Evolutionary conservation across 2,329 filamentous ascomycete species (phyloP).

Genomic region (Didymella exigua): DNA sequence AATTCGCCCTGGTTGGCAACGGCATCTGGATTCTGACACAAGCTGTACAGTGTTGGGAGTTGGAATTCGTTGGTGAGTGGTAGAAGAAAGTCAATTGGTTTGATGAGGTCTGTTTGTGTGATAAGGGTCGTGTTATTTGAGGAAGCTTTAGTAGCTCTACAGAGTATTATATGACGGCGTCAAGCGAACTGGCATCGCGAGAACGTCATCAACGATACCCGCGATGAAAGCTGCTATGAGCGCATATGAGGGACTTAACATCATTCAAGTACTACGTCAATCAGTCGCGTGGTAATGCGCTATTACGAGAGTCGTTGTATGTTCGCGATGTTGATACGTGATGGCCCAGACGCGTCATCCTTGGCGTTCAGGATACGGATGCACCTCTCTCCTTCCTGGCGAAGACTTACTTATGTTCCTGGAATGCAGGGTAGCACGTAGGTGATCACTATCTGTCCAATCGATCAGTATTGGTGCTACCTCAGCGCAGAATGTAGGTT

Average conservation of each 20-base stretch:
- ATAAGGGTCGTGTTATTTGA: not conserved
- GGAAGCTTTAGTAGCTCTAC: not conserved
- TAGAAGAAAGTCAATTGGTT: not conserved
- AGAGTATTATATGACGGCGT: conserved; percentile 10
- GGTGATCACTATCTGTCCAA: too few species aligned
- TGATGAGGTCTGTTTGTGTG: not conserved
- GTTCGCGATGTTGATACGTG: not conserved
- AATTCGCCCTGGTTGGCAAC: conserved; percentile 62
- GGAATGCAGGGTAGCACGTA: too few species aligned
- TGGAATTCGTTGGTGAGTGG: not conserved
- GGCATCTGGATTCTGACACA: conserved; percentile 57
- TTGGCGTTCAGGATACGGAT: not conserved
- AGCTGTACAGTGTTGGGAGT: conserved; percentile 36
- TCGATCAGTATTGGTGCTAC: not conserved
- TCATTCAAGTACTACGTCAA: conserved; percentile 1
- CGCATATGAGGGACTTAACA: conserved; percentile 2
- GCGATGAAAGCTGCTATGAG: conserved; percentile 6
- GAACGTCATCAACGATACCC: conserved; percentile 5
- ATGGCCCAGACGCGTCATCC: not conserved
- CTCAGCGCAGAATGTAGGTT: too few species aligned
- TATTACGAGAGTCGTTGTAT: not conserved
- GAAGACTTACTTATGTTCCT: not conserved
- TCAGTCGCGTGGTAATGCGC: not conserved
- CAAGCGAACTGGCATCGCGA: conserved; percentile 11
- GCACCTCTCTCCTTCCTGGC: not conserved